A percentile compares a stretch with the other conserved stretches of the same genome.
Conservation (phyloP, 1,284 basidiomycete species). For the Austroboletus niveus region DNA sequence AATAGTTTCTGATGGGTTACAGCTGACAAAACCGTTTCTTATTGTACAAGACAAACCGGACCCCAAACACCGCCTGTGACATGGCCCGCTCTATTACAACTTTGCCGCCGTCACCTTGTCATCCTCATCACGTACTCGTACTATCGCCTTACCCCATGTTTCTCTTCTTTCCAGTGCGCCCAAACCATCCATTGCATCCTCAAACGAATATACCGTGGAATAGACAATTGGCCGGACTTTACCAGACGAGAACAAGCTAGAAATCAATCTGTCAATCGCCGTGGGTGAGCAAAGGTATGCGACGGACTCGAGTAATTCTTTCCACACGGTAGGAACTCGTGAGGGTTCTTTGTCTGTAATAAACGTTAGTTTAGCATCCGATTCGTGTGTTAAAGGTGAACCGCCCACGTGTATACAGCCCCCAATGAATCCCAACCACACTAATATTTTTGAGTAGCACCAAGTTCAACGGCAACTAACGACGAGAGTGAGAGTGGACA, state of each 20-base stretch:
- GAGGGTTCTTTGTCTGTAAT: conserved; percentile 63
- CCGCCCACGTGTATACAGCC: conserved; percentile 67
- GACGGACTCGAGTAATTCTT: conserved; percentile 65
- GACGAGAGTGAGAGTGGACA: conserved; percentile 6
- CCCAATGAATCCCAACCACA: conserved; percentile 84
- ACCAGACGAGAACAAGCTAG: conserved; percentile 66
- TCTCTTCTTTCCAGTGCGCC: conserved; percentile 72
- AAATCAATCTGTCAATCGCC: conserved; percentile 1
- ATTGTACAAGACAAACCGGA: conserved; percentile 3
- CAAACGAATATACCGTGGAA: conserved; percentile 64
- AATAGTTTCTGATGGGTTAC: background rate
- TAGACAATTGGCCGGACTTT: conserved; percentile 75
- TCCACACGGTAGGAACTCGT: conserved; percentile 71
- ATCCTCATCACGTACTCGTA: conserved; percentile 58
- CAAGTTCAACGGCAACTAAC: conserved; percentile 81
- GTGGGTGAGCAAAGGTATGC: background rate
- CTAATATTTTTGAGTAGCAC: conserved; percentile 87
- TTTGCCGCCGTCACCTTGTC: conserved; percentile 23
- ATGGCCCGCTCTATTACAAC: conserved; percentile 23
- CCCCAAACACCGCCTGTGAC: conserved; percentile 23
- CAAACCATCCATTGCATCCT: conserved; percentile 63
- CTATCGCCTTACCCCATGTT: conserved; percentile 92
- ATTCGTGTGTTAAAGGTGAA: background rate
- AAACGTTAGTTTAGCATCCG: background rate
- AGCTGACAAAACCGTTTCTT: too few species aligned